Evolutionary conservation across 441 rosid species (phyloP).

Genomic region (Corymbia citriodora): DNA sequence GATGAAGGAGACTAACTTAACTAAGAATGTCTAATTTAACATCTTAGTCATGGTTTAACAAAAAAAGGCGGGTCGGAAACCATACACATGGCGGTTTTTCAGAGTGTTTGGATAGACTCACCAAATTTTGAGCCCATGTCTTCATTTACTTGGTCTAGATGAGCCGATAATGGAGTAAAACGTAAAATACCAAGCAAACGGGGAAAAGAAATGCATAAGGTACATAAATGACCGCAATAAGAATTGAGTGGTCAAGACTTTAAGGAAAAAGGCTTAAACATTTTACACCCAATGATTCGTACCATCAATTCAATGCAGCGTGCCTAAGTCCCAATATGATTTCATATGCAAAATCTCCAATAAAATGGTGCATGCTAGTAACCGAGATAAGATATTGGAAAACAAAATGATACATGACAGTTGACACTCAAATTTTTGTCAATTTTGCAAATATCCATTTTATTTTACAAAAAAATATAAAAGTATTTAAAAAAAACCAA

Average conservation of each 20-base stretch:
- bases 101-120: slow-evolving; percentile 18
- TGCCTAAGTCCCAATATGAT: not conserved
- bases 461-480: no score
- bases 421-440: no score
- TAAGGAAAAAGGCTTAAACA: not conserved
- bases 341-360: not conserved
- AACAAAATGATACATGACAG: not conserved
- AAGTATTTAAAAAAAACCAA: no score
- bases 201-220: not conserved
- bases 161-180: slow-evolving; percentile 37
- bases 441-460: no score
- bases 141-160: slow-evolving; percentile 62
- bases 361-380: not conserved
- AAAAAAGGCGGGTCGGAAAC: not conserved
- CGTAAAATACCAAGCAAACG: not conserved
- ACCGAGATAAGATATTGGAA: not conserved
- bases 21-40: not conserved
- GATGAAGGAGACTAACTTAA: not conserved
- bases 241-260: not conserved
- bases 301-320: not conserved
- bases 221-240: not conserved
- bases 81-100: not conserved
- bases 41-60: not conserved
- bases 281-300: not conserved
- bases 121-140: slow-evolving; percentile 61